These are phyloP conservation scores for Ceratocystiopsis minuta DNA, from an alignment of 2,329 filamentous ascomycete species.

Conservation along the genomic window DNA sequence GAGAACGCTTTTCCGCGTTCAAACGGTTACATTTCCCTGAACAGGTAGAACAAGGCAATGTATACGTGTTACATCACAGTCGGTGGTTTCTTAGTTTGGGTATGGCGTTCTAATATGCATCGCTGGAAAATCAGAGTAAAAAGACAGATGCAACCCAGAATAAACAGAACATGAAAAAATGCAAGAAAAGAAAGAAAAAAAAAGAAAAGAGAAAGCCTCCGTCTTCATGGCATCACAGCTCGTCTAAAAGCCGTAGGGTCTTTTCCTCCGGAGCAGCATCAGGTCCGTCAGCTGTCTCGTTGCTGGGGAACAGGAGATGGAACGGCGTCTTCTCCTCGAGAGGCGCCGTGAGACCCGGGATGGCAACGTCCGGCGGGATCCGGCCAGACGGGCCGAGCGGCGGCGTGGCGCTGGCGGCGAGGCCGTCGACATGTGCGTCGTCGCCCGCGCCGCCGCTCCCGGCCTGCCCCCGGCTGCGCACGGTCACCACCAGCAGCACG, in stretches of 20 bases:
- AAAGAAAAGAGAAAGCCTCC: not conserved
- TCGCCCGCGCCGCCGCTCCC: not conserved
- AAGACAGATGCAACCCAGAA: not conserved
- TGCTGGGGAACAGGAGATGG: conserved; percentile 1
- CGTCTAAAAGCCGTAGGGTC: conserved; percentile 4
- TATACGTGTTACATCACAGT: too few species aligned
- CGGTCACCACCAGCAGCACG: conserved; percentile 22
- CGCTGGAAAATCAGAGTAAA: too few species aligned
- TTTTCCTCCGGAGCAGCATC: not conserved
- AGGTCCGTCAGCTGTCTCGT: not conserved
- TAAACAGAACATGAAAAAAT: not conserved
- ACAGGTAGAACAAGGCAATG: too few species aligned
- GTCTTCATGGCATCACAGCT: conserved; percentile 1
- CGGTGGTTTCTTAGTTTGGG: not conserved
- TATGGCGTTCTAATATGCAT: too few species aligned
- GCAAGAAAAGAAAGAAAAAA: not conserved
- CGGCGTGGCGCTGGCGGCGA: too few species aligned
- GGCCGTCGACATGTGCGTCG: too few species aligned
- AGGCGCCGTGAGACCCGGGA: too few species aligned
- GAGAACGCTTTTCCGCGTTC: too few species aligned
- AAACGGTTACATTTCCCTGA: too few species aligned
- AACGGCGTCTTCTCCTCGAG: not conserved
- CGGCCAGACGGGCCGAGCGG: too few species aligned
- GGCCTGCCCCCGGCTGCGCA: conserved; percentile 13
- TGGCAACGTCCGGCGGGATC: too few species aligned